Evolutionary conservation across 345 rosid species (phyloP).

Genomic region (Sapria himalayana): DNA sequence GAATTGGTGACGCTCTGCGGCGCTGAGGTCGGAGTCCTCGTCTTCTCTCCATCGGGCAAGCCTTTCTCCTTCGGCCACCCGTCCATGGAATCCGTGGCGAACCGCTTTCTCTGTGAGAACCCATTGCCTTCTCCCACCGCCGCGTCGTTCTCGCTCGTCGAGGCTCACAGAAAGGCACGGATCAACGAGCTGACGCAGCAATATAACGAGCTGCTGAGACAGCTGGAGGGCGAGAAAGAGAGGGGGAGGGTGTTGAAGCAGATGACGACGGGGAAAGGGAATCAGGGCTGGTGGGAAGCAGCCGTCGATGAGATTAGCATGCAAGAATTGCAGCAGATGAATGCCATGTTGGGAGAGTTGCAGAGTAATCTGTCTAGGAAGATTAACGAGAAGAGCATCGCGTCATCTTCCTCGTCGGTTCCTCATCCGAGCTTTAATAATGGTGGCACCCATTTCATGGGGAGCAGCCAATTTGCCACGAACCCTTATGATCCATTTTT

Average conservation of each 20-base stretch:
- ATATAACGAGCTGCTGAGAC: background rate
- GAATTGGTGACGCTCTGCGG: slow-evolving; percentile 17
- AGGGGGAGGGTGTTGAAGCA: slow-evolving; percentile 1
- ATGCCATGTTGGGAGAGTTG: too few species aligned
- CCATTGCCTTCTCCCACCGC: background rate
- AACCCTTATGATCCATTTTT: too few species aligned
- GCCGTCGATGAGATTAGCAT: slow-evolving; percentile 6
- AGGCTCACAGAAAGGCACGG: slow-evolving; percentile 12
- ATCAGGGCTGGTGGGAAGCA: slow-evolving; percentile 6
- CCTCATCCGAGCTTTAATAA: too few species aligned
- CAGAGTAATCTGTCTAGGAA: too few species aligned
- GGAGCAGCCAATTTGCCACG: too few species aligned
- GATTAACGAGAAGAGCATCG: too few species aligned
- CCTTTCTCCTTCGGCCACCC: slow-evolving; percentile 20
- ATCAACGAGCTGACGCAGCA: slow-evolving; percentile 8
- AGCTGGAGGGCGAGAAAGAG: slow-evolving; percentile 9
- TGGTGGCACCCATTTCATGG: too few species aligned
- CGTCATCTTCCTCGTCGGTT: too few species aligned
- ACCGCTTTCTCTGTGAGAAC: slow-evolving; percentile 6
- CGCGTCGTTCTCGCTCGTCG: slow-evolving; percentile 8
- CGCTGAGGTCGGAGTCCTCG: slow-evolving; percentile 9
- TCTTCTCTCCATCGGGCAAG: slow-evolving; percentile 18
- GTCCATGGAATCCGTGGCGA: slow-evolving; percentile 9
- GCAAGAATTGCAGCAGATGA: too few species aligned
- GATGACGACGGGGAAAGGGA: background rate